These are phyloP conservation scores for Typha latifolia DNA, from an alignment of 176 grass and related monocot genomes.

Conservation along the genomic window DNA sequence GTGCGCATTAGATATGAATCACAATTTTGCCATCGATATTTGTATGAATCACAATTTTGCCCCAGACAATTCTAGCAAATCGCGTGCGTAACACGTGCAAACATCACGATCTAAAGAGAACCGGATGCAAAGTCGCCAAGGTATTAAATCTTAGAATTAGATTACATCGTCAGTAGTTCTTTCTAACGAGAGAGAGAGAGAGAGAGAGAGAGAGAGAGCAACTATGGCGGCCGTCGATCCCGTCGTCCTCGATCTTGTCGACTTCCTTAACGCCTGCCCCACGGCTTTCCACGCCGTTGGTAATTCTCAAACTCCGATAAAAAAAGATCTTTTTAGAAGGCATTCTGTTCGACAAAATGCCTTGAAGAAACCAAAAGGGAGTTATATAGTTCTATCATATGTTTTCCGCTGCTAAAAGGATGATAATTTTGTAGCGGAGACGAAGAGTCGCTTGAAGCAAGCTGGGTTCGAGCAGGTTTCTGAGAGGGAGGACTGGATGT, in stretches of 20 bases:
- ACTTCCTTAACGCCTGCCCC: constrained; percentile 46
- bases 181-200: background rate
- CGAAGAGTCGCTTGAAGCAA: constrained; percentile 60
- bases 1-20: too few species aligned
- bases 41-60: too few species aligned
- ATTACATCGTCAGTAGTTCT: background rate
- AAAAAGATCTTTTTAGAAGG: constrained; percentile 10
- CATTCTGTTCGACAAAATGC: too few species aligned
- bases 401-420: background rate
- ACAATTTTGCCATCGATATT: too few species aligned
- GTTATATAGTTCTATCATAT: background rate
- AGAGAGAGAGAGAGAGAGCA: background rate
- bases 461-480: constrained; percentile 68
- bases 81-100: background rate
- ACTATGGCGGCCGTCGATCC: constrained; percentile 26
- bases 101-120: background rate
- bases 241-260: constrained; percentile 32
- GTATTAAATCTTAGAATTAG: background rate
- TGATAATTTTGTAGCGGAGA: constrained; percentile 31
- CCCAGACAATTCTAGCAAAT: too few species aligned
- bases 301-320: constrained; percentile 20
- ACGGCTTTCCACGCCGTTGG: constrained; percentile 53
- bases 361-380: too few species aligned
- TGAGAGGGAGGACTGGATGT: constrained; percentile 79
- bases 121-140: background rate